A percentile compares a stretch with the other conserved stretches of the same genome.
Evolutionary conservation across 768 basidiomycete genomes (phyloP).

Genomic region (Gelatoporia subvermispora): DNA sequence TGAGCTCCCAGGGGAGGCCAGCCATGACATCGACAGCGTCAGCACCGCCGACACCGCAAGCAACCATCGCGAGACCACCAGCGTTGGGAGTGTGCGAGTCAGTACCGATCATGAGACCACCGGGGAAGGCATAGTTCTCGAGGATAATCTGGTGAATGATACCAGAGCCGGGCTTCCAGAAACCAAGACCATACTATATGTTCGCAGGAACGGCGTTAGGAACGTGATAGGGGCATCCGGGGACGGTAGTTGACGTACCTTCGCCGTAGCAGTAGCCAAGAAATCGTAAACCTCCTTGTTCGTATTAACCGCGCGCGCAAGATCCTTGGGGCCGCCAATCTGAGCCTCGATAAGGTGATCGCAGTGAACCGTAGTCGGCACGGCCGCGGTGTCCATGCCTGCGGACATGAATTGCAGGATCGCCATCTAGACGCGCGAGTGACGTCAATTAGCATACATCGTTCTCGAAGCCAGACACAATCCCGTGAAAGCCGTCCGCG

Average conservation of each 20-base stretch:
- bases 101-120: constrained; percentile 99
- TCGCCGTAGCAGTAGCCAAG: constrained; percentile 93
- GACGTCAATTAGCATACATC: constrained; percentile 22
- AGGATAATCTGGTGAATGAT: constrained; percentile 99
- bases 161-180: constrained; percentile 99
- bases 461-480: neutral
- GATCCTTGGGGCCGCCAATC: constrained; percentile 88
- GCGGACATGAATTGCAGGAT: constrained; percentile 99
- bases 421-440: constrained; percentile 75
- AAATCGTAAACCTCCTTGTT: constrained; percentile 99
- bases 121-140: constrained; percentile 99
- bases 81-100: constrained; percentile 99
- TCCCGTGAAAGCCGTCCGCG: neutral
- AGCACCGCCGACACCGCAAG: constrained; percentile 98
- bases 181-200: constrained; percentile 89
- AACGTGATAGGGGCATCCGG: neutral
- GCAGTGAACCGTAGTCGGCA: constrained; percentile 98
- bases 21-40: constrained; percentile 99
- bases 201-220: constrained; percentile 1
- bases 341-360: constrained; percentile 99
- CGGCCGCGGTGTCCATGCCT: constrained; percentile 95
- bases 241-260: constrained; percentile 41
- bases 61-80: constrained; percentile 98
- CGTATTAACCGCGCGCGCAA: constrained; percentile 84
- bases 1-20: constrained; percentile 96